Percentiles rank a stretch among this genome's conserved stretches.
Conservation (phyloP, 2,329 filamentous ascomycete species). For the Microdochium nivale region DNA sequence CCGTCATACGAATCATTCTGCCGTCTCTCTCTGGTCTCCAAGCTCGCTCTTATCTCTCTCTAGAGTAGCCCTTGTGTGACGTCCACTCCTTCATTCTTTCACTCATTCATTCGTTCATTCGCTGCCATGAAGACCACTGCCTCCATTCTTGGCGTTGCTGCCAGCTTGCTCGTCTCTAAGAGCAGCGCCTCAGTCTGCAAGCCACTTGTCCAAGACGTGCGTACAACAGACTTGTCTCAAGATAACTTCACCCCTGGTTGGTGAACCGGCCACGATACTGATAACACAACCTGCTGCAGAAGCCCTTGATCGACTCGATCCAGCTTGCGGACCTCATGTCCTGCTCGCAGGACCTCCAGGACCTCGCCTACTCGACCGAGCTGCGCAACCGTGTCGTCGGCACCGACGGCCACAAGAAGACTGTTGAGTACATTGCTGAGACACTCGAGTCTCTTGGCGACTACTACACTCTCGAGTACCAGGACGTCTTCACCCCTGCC, state of each 20-base stretch:
- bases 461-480: constrained; percentile 21
- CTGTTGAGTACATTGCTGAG: constrained; percentile 21
- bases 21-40: neutral
- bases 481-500: constrained; percentile 18
- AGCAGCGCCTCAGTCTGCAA: constrained; percentile 12
- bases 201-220: neutral
- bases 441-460: constrained; percentile 23
- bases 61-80: neutral
- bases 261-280: neutral
- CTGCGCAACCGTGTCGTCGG: constrained; percentile 22
- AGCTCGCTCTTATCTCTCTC: neutral
- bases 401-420: constrained; percentile 22
- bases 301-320: constrained; percentile 15
- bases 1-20: neutral
- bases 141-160: constrained; percentile 8
- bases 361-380: constrained; percentile 20
- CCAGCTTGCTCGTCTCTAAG: constrained; percentile 10
- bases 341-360: constrained; percentile 19
- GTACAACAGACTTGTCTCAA: too few species aligned
- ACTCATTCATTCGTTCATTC: neutral
- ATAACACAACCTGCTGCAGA: constrained; percentile 7
- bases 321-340: constrained; percentile 15
- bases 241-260: too few species aligned
- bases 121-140: constrained; percentile 6
- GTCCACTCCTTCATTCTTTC: neutral